These are phyloP conservation scores for Flaveria ramosissima DNA, from an alignment of 129 eudicot species.

Conservation along the genomic window DNA sequence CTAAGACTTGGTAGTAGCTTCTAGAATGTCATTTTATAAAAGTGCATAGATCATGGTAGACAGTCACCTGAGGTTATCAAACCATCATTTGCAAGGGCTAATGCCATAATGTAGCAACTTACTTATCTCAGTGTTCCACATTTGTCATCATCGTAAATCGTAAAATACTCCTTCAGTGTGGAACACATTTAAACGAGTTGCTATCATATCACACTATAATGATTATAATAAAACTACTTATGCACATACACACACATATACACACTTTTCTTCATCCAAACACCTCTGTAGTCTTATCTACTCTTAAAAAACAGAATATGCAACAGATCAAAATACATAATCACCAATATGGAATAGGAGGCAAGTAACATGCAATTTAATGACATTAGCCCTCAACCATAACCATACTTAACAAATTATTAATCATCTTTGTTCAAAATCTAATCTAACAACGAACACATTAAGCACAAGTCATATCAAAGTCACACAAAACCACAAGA, in stretches of 20 bases:
- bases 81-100: no score
- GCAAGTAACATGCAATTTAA: neutral
- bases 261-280: slow-evolving; percentile 7
- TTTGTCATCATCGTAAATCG: neutral
- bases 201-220: neutral
- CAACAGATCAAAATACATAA: neutral
- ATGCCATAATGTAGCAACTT: no score
- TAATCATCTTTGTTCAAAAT: neutral
- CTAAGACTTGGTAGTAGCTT: no score
- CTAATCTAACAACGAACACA: slow-evolving; percentile 14
- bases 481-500: neutral
- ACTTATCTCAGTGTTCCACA: neutral
- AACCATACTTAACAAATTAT: neutral
- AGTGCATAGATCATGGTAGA: no score
- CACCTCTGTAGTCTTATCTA: neutral
- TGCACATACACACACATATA: neutral
- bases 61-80: no score
- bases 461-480: neutral
- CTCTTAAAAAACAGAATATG: neutral
- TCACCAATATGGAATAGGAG: no score
- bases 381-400: neutral
- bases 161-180: neutral
- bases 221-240: neutral
- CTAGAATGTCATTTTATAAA: no score
- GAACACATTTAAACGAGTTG: neutral